Percentiles rank a stretch among this genome's conserved stretches.
phyloP scores from a whole-genome alignment of 768 basidiomycete species.

The Lentinula edodes region DNA sequence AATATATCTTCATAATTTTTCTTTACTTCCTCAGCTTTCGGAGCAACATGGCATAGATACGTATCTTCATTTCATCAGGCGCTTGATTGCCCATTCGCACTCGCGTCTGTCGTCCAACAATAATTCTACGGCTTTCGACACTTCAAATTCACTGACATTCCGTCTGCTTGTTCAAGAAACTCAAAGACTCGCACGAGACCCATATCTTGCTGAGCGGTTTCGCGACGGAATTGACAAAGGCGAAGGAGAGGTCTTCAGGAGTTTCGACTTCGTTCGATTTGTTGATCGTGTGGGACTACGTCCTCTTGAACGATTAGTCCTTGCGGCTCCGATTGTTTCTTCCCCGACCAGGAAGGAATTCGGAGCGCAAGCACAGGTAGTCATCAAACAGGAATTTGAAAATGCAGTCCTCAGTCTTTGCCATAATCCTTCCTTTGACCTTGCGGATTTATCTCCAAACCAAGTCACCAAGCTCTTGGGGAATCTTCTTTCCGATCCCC shows the following conservation, averaged over 20 bases:
- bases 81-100: constrained; percentile 87
- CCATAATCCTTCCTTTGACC: constrained; percentile 78
- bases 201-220: constrained; percentile 85
- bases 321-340: constrained; percentile 70
- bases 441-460: constrained; percentile 67
- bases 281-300: constrained; percentile 76
- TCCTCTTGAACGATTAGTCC: constrained; percentile 73
- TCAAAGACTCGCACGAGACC: constrained; percentile 85
- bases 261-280: constrained; percentile 81
- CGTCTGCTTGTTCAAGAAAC: constrained; percentile 85
- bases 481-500: constrained; percentile 69
- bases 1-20: constrained; percentile 2
- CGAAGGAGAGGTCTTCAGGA: constrained; percentile 76
- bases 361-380: constrained; percentile 57
- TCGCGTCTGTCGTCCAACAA: constrained; percentile 55
- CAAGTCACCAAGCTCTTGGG: constrained; percentile 77
- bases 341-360: constrained; percentile 47
- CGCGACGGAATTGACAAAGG: constrained; percentile 86
- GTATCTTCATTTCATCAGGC: constrained; percentile 95
- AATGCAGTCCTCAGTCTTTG: constrained; percentile 70
- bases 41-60: constrained; percentile 97
- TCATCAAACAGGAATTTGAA: constrained; percentile 77
- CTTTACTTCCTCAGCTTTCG: constrained; percentile 59
- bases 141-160: constrained; percentile 76
- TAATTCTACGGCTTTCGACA: constrained; percentile 61